A percentile compares a stretch with the other conserved stretches of the same genome.
phyloP scores from a whole-genome alignment of 306 rosid genomes.

The Prunus campanulata region DNA sequence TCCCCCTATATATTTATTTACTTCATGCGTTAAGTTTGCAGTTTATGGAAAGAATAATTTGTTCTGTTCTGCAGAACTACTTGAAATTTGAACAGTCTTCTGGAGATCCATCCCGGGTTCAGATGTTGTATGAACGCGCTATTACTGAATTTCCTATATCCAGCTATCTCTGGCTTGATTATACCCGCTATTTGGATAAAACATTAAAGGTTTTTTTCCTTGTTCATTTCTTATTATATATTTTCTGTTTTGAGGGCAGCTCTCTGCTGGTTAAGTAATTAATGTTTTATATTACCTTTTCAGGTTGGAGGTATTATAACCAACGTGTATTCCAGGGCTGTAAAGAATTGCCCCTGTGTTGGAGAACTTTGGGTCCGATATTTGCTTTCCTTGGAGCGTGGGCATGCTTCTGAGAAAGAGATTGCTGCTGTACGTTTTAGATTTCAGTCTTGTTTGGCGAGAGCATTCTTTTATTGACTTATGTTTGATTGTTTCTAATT shows the following conservation, averaged over 20 bases:
- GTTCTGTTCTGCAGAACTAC: constrained; percentile 56
- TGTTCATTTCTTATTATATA: not conserved
- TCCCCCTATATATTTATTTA: not conserved
- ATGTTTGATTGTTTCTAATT: constrained; percentile 16
- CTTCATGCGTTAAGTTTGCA: not conserved
- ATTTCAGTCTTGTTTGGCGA: constrained; percentile 7
- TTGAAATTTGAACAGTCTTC: constrained; percentile 75
- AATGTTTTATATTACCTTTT: constrained; percentile 2
- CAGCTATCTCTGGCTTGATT: constrained; percentile 83
- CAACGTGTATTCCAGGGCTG: constrained; percentile 76
- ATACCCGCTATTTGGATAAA: constrained; percentile 73
- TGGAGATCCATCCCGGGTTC: constrained; percentile 81
- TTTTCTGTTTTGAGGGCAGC: not conserved
- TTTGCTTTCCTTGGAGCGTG: constrained; percentile 77
- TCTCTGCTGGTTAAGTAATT: constrained; percentile 9
- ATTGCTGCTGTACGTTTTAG: constrained; percentile 60
- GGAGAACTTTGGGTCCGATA: constrained; percentile 86
- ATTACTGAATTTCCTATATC: constrained; percentile 75
- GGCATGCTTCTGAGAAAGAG: constrained; percentile 72
- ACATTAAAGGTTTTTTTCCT: constrained; percentile 70
- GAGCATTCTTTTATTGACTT: constrained; percentile 20
- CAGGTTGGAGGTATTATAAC: constrained; percentile 69
- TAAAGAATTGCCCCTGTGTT: constrained; percentile 83
- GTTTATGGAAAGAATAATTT: not conserved
- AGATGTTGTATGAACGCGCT: constrained; percentile 81